Conservation (phyloP, 306 rosid species). For the Vicia villosa region DNA sequence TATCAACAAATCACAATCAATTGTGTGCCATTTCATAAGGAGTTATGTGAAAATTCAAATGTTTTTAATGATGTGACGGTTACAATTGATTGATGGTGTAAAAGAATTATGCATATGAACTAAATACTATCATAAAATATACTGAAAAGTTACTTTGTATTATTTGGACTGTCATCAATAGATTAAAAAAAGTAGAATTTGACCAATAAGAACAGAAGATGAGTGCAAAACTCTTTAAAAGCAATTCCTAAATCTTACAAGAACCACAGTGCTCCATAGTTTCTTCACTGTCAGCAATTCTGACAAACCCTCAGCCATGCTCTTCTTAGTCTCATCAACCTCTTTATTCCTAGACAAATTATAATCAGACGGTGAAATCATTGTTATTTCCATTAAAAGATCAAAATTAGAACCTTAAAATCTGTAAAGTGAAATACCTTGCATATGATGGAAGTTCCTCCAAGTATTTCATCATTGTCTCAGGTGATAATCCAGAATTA, state of each 20-base stretch:
- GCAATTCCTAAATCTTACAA: slow-evolving; percentile 54
- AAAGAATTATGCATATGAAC: no score
- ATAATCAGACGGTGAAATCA: slow-evolving; percentile 24
- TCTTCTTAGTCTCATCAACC: slow-evolving; percentile 48
- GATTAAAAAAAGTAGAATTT: slow-evolving; percentile 21
- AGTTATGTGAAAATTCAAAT: no score
- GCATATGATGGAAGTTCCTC: slow-evolving; percentile 50
- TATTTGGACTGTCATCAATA: neutral
- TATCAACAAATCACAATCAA: no score
- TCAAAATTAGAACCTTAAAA: slow-evolving; percentile 22
- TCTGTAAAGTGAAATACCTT: slow-evolving; percentile 46
- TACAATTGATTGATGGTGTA: no score
- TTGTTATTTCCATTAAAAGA: slow-evolving; percentile 29
- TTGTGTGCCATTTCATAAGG: no score
- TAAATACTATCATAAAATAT: neutral
- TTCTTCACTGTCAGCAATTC: slow-evolving; percentile 58
- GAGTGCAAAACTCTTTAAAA: slow-evolving; percentile 7
- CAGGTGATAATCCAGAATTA: slow-evolving; percentile 40
- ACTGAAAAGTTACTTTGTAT: neutral
- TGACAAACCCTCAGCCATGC: slow-evolving; percentile 57
- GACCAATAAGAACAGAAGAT: slow-evolving; percentile 27
- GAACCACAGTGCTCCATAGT: slow-evolving; percentile 69
- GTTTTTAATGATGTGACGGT: no score
- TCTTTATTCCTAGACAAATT: slow-evolving; percentile 59
- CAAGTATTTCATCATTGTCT: slow-evolving; percentile 47